Evolutionary conservation across 352 stramenopile genomes (phyloP), one percentile per base, ranked within the genome.

Genomic region (Pythium angustatum): DNA sequence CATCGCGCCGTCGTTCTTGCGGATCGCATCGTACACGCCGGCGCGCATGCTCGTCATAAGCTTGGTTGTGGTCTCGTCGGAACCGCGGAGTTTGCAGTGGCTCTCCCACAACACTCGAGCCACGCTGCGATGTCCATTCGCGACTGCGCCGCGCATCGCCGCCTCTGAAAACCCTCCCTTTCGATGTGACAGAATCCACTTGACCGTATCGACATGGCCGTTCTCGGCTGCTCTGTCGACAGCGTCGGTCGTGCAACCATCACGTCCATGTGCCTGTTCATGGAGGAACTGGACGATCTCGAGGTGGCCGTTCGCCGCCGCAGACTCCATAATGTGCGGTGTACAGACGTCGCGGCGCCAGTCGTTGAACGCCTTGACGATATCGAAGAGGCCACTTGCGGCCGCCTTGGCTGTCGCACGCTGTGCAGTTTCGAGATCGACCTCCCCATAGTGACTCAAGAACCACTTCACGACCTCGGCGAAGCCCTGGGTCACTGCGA

Each of bases 241-340:
- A 1, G 40, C 34, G 11, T 28, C 41, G 3, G 40, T 38, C 19
- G 7, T 17, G 21, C 27, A 43, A 22, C 51, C 51, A 34, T 11
- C 11, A 31, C 21, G 4, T 24, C 33, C 51, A 26, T 45, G 26
- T n/a, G 14, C 36, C 4, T n/a, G 36, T 21, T 34, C 60, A 31
- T 71, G 58, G 17, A 72, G 57, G 44, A 64, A 71, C 11, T 27
- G 9, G 2, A 66, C 19, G 24, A 76, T 40, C 9, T 64, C 54
- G 4, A 70, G 28, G 28, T 69, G 56, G 8, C 64, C 64, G 14
- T 63, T 41, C 15, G 48, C 45, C 1, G 64, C 68, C 2, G 68
- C 68, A n/a, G n/a, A 36, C 27, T 64, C 63, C 55, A 72, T 51
- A 10, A 50, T 50, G 7, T 26, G 7, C 19, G 36, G 22, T 3